phyloP scores from a whole-genome alignment of 257 asterid genomes.

The Solanum etuberosum region DNA sequence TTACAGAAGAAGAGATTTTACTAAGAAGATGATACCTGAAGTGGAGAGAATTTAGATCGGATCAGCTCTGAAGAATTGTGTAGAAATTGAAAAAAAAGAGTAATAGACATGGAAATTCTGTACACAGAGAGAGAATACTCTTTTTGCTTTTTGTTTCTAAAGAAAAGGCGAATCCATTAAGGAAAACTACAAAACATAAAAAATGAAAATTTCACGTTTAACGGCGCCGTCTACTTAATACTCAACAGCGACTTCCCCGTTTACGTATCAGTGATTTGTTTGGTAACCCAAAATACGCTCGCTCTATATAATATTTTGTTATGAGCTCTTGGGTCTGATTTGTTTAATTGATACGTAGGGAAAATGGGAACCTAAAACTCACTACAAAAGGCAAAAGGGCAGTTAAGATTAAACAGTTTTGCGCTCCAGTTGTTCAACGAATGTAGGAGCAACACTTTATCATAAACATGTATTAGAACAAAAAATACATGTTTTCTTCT shows the following conservation, averaged over 20 bases:
- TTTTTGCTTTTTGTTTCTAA: background rate
- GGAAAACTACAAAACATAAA: background rate
- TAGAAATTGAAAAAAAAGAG: background rate
- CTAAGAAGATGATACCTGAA: background rate
- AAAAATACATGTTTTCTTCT: background rate
- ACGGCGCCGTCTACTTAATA: background rate
- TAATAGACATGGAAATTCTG: background rate
- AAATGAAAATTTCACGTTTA: background rate
- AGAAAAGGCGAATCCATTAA: background rate
- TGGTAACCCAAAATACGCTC: background rate
- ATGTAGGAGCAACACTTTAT: background rate
- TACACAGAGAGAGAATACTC: background rate
- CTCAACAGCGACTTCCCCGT: background rate
- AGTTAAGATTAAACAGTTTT: background rate
- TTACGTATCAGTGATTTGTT: background rate
- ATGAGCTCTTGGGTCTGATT: background rate
- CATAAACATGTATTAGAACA: background rate
- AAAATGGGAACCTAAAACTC: background rate
- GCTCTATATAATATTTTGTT: too few relatives aligned
- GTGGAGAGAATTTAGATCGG: conserved; percentile 1
- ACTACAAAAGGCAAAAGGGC: background rate
- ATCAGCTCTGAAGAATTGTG: background rate
- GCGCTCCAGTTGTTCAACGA: background rate
- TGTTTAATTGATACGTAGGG: background rate
- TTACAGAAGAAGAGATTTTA: background rate